phyloP scores from a whole-genome alignment of 805 yeast genomes.

The Schwanniomyces vanrijiae region DNA sequence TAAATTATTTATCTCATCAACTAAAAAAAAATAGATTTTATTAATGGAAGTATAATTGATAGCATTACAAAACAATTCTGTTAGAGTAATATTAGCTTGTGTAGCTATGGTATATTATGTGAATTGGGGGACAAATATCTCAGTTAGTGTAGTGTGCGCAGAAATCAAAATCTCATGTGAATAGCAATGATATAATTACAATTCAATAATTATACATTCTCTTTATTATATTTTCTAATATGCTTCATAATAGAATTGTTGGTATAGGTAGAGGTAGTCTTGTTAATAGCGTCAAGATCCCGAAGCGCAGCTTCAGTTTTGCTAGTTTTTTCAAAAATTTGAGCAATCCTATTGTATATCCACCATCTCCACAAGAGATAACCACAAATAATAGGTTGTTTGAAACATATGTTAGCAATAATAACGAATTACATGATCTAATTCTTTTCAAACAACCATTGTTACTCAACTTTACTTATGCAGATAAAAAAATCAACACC shows the following conservation, averaged over 20 bases:
- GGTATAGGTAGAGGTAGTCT: neutral
- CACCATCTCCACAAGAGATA: constrained; percentile 35
- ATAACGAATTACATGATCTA: constrained; percentile 58
- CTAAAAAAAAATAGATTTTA: too few species aligned
- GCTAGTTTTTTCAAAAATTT: constrained; percentile 7
- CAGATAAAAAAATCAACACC: constrained; percentile 59
- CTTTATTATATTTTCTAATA: too few species aligned
- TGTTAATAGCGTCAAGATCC: neutral
- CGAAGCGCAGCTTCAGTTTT: neutral
- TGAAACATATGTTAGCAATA: constrained; percentile 47
- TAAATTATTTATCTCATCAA: too few species aligned
- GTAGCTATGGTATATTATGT: too few species aligned
- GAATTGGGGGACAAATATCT: too few species aligned
- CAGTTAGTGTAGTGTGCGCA: too few species aligned
- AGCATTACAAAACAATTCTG: too few species aligned
- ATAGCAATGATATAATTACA: neutral
- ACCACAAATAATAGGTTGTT: constrained; percentile 41
- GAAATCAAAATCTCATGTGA: neutral
- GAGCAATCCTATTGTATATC: constrained; percentile 33
- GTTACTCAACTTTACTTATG: constrained; percentile 67
- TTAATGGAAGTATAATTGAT: too few species aligned
- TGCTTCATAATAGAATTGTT: neutral
- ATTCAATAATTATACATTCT: neutral
- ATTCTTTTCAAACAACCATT: constrained; percentile 59
- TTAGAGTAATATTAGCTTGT: too few species aligned